Evolutionary conservation across 257 asterid genomes (phyloP).

Genomic region (Catharanthus roseus): DNA sequence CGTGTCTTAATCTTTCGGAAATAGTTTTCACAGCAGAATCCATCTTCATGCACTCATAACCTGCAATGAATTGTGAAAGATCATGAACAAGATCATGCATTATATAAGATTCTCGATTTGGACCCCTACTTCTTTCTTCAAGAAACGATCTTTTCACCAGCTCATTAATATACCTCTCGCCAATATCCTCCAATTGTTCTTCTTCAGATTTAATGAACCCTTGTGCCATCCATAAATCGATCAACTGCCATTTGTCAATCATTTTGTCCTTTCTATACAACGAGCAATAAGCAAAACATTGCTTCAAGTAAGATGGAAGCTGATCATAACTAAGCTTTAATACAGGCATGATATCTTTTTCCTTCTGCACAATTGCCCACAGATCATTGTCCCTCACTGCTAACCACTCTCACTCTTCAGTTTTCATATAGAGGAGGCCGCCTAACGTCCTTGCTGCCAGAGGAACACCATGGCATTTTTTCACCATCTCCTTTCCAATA

Average conservation of each 20-base stretch:
- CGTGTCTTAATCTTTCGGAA: not conserved
- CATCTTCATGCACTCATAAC: not conserved
- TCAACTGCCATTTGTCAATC: conserved; percentile 2
- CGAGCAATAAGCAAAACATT: conserved; percentile 56
- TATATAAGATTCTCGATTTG: not conserved
- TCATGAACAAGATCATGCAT: conserved; percentile 9
- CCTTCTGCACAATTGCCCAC: conserved; percentile 46
- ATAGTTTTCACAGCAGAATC: not conserved
- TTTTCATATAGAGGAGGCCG: conserved; percentile 36
- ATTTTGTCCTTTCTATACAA: not conserved
- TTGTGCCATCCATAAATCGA: not conserved
- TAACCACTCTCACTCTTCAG: conserved; percentile 42
- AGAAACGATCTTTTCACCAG: conserved; percentile 3
- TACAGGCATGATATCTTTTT: conserved; percentile 37
- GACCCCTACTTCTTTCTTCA: not conserved
- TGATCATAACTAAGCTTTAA: conserved; percentile 43
- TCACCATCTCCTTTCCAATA: conserved; percentile 44
- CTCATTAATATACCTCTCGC: not conserved
- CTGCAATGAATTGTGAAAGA: not conserved
- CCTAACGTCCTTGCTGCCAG: conserved; percentile 48
- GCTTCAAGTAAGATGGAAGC: conserved; percentile 47
- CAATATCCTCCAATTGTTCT: not conserved
- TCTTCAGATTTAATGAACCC: not conserved
- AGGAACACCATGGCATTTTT: conserved; percentile 49
- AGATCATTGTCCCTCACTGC: conserved; percentile 37